These are phyloP conservation scores for Coniochaeta pulveracea DNA, from an alignment of 2,329 filamentous ascomycete genomes.

Conservation along the genomic window DNA sequence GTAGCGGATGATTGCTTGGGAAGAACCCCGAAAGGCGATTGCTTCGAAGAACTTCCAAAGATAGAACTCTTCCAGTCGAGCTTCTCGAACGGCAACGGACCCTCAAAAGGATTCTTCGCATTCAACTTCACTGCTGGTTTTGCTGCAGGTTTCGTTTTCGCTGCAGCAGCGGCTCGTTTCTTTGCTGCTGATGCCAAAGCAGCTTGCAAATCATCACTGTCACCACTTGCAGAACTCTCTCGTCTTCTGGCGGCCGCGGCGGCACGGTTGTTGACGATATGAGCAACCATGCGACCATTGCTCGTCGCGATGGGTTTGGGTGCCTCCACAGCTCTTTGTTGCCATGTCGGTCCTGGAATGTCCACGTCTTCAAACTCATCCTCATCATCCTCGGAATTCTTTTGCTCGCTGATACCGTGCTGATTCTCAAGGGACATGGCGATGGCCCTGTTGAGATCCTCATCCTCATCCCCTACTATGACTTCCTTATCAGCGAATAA, in stretches of 20 bases:
- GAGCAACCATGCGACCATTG: conserved; percentile 54
- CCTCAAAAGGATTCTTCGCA: conserved; percentile 55
- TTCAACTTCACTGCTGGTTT: conserved; percentile 31
- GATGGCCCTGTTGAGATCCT: conserved; percentile 71
- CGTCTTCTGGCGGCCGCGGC: conserved; percentile 44
- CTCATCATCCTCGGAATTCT: conserved; percentile 19
- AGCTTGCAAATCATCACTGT: conserved; percentile 69
- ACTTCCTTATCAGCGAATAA: conserved; percentile 22
- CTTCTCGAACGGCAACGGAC: conserved; percentile 85
- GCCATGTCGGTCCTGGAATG: conserved; percentile 39
- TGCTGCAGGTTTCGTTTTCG: conserved; percentile 17
- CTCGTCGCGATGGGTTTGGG: conserved; percentile 38
- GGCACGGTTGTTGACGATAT: conserved; percentile 63
- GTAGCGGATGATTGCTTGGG: background rate
- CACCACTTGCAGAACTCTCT: conserved; percentile 46
- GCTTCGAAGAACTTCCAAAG: conserved; percentile 31
- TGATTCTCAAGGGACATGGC: conserved; percentile 70
- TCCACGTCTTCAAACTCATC: conserved; percentile 36
- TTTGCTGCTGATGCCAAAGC: conserved; percentile 61
- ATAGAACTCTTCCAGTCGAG: conserved; percentile 57
- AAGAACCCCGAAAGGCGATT: conserved; percentile 11
- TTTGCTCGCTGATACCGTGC: conserved; percentile 20
- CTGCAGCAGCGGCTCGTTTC: conserved; percentile 42
- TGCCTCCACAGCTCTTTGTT: conserved; percentile 38
- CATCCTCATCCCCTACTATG: conserved; percentile 26